phyloP scores from a whole-genome alignment of 192 early-diverging fungal genomes.

The Coemansia sp. region DNA sequence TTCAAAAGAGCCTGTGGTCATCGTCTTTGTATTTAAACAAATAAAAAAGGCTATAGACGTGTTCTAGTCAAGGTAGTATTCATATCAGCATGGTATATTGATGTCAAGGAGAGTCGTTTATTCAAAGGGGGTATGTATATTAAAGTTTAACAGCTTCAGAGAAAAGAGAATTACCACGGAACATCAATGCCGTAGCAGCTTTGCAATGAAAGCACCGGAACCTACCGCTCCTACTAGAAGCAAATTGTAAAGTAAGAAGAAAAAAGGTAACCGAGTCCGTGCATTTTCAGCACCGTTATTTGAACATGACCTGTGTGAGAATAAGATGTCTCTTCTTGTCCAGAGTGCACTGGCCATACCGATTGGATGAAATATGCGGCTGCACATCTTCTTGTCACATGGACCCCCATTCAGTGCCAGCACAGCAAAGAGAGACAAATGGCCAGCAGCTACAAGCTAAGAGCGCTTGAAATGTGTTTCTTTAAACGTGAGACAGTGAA shows the following conservation, averaged over 20 bases:
- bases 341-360: not conserved
- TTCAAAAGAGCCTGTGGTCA: slow-evolving; percentile 3
- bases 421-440: not conserved
- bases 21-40: not conserved
- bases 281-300: not conserved
- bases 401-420: not conserved
- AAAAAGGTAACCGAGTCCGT: not conserved
- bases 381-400: slow-evolving; percentile 6
- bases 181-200: not conserved
- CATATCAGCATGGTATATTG: not conserved
- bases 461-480: not conserved
- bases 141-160: not conserved
- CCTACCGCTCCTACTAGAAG: not conserved
- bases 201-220: too few relatives aligned
- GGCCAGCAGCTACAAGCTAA: not conserved
- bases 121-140: not conserved
- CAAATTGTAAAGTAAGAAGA: not conserved
- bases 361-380: not conserved
- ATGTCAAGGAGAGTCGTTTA: not conserved
- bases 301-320: not conserved
- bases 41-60: not conserved
- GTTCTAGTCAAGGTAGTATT: not conserved
- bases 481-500: not conserved
- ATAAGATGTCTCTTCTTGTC: not conserved
- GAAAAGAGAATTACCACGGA: not conserved